Evolutionary conservation across 164 flowering plant species (phyloP).

Genomic region (Vitis cinerea): DNA sequence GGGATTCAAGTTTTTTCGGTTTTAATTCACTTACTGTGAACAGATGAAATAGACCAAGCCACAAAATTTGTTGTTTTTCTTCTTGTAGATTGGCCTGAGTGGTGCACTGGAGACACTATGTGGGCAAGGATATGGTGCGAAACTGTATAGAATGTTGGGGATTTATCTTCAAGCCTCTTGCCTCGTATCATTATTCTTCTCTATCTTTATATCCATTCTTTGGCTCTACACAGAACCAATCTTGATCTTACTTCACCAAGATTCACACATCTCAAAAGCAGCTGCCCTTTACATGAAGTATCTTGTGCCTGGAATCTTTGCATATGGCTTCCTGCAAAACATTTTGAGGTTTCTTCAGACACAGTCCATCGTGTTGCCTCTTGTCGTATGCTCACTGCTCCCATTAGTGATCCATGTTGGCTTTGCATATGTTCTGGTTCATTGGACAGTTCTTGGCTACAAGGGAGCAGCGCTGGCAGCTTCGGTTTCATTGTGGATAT

Average conservation of each 20-base stretch:
- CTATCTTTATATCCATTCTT: slow-evolving; percentile 46
- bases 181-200: slow-evolving; percentile 54
- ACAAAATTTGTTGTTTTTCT: not conserved
- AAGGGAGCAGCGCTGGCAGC: slow-evolving; percentile 74
- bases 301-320: slow-evolving; percentile 73
- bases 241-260: slow-evolving; percentile 65
- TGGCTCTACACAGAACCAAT: slow-evolving; percentile 75
- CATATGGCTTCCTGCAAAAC: slow-evolving; percentile 67
- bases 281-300: slow-evolving; percentile 58
- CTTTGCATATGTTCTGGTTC: slow-evolving; percentile 52
- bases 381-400: slow-evolving; percentile 54
- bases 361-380: slow-evolving; percentile 60
- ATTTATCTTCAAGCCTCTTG: slow-evolving; percentile 77
- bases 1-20: too few relatives aligned
- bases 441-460: slow-evolving; percentile 50
- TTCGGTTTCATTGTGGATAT: slow-evolving; percentile 71
- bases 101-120: slow-evolving; percentile 93
- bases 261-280: slow-evolving; percentile 47
- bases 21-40: too few relatives aligned
- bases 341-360: slow-evolving; percentile 82
- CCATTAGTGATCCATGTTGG: slow-evolving; percentile 59
- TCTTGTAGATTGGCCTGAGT: slow-evolving; percentile 67
- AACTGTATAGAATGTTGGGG: slow-evolving; percentile 64
- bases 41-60: too few relatives aligned
- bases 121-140: slow-evolving; percentile 91